Base-by-base conservation (phyloP, 2,329 filamentous ascomycete genomes). In the Simplicillium sp. region DNA sequence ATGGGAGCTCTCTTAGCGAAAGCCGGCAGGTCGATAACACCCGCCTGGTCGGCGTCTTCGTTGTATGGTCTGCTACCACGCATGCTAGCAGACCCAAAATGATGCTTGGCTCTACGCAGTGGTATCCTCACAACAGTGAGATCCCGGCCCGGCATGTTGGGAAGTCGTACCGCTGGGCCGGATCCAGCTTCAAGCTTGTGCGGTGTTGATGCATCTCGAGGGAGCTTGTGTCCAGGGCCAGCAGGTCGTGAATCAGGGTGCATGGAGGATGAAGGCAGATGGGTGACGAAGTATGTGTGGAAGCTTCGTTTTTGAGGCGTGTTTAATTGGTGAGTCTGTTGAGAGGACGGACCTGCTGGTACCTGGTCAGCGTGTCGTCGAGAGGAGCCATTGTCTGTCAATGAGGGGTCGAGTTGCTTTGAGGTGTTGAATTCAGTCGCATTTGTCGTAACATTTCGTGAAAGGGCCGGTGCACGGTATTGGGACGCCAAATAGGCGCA, bases 221-320 rank as follows among this genome's bases (percentile, higher is more conserved):
- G 89, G 6, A 96, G 77, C 59, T 92, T 89, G 60, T 95, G 88
- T 50, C 87, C 83, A 25, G 80, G 79, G 3, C 80, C 81, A 20
- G 57, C 14, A 72, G 70, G 66, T 41, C 80, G 73, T 29, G 85
- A 84, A 61, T 97, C 90, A 7, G 92, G 90, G 52, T 96, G 86
- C 35, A 95, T 73, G 3, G 89, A 96, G 12, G 88, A 94, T 14
- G 88, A 94, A 4, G 92, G 90, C 2, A 98, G 75, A 60, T 96
- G 87, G 8, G 92, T 95, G 44, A 97, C 87, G 61, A 98, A 98
- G 68, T 98, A 97, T 53, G 94, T 88, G 67, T 96, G 88, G 61
- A 97, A 97, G 47, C 63, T 60, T 37, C 76, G 73, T 39, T 64
- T 66, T 14, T 44, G 33, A 7, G 46, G 28, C 33, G 42, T 39